A percentile compares a stretch with the other conserved stretches of the same genome.
Evolutionary conservation across 1,284 basidiomycete genomes (phyloP).

Genomic region (Hymenochaete sp.): DNA sequence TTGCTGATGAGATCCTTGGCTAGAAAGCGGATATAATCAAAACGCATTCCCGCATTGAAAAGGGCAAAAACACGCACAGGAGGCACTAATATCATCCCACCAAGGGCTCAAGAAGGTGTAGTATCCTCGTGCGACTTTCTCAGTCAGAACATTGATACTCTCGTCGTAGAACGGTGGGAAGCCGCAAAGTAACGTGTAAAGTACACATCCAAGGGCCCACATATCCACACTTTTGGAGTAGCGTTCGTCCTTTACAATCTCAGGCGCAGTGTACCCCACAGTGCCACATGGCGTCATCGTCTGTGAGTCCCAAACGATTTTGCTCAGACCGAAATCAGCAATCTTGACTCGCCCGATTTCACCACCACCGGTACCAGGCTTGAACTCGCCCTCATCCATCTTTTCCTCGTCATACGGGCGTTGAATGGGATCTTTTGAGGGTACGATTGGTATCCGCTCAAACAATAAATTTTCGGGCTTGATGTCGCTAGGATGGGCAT

Average conservation of each 20-base stretch:
- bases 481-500: constrained; percentile 59
- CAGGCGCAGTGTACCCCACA: constrained; percentile 97
- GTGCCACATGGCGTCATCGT: constrained; percentile 99
- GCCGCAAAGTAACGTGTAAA: constrained; percentile 98
- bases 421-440: constrained; percentile 67
- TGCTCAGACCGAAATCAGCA: constrained; percentile 96
- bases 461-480: constrained; percentile 98
- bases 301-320: constrained; percentile 98
- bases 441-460: constrained; percentile 87
- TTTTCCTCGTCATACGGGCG: constrained; percentile 98
- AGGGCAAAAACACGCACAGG: constrained; percentile 40
- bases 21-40: constrained; percentile 26
- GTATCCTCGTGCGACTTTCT: constrained; percentile 96
- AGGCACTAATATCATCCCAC: constrained; percentile 94
- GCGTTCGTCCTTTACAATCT: constrained; percentile 98
- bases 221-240: constrained; percentile 99
- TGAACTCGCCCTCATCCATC: constrained; percentile 96
- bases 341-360: constrained; percentile 98
- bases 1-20: constrained; percentile 96
- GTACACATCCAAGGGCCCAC: constrained; percentile 98
- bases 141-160: constrained; percentile 94
- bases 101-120: constrained; percentile 99
- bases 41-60: too few species aligned
- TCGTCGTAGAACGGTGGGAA: constrained; percentile 99
- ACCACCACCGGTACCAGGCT: constrained; percentile 86